These are phyloP conservation scores for Rhypophila decipiens DNA, from an alignment of 495 filamentous ascomycete genomes.

Conservation along the genomic window DNA sequence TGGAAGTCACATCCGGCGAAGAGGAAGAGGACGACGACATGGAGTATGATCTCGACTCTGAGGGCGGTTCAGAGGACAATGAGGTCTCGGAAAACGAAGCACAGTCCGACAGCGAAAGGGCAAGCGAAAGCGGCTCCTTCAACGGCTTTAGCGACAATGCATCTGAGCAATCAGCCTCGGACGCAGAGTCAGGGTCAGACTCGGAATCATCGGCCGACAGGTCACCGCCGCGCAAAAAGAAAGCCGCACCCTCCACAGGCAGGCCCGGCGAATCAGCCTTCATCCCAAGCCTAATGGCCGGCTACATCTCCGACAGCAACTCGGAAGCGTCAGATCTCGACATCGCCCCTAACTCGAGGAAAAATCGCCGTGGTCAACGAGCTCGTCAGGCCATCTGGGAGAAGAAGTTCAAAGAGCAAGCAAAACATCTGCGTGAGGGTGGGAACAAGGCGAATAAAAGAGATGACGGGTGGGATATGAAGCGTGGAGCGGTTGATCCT, in stretches of 20 bases:
- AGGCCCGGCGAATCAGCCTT: slow-evolving; percentile 52
- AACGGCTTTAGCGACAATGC: slow-evolving; percentile 14
- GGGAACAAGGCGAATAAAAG: slow-evolving; percentile 17
- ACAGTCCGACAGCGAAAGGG: slow-evolving; percentile 33
- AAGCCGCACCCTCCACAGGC: slow-evolving; percentile 11
- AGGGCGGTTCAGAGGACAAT: slow-evolving; percentile 24
- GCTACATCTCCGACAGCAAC: slow-evolving; percentile 89
- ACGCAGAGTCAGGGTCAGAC: not conserved
- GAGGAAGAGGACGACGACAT: slow-evolving; percentile 9
- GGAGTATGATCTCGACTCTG: slow-evolving; percentile 26
- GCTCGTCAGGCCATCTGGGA: slow-evolving; percentile 83
- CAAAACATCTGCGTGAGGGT: slow-evolving; percentile 24
- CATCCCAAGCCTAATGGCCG: slow-evolving; percentile 81
- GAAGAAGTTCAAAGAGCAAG: slow-evolving; percentile 65
- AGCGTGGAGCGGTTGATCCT: slow-evolving; percentile 37
- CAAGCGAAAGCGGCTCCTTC: slow-evolving; percentile 1
- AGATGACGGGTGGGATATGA: slow-evolving; percentile 49
- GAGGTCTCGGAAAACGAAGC: not conserved
- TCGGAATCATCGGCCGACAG: slow-evolving; percentile 1
- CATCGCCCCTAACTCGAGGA: slow-evolving; percentile 45
- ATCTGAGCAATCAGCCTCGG: not conserved
- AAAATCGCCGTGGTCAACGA: slow-evolving; percentile 85
- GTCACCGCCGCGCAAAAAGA: slow-evolving; percentile 7
- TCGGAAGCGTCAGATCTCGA: slow-evolving; percentile 48
- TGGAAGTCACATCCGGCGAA: slow-evolving; percentile 7